Percentiles rank a stretch among this genome's conserved stretches.
Evolutionary conservation across 2,329 filamentous ascomycete genomes (phyloP).

Genomic region (Ophioceras dolichostomum): DNA sequence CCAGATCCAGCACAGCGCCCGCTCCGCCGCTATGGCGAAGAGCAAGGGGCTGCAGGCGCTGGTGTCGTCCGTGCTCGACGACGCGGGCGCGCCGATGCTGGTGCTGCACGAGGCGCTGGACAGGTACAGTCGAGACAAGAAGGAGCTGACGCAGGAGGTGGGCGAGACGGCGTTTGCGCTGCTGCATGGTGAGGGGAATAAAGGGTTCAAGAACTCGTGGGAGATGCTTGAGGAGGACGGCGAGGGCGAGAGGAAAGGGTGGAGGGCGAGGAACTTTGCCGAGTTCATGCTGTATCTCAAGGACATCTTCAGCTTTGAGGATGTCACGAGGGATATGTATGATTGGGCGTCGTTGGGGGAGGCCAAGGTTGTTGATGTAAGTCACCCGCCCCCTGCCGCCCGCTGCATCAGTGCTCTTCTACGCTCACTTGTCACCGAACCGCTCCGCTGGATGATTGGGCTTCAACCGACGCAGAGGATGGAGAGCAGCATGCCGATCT

Average conservation of each 20-base stretch:
- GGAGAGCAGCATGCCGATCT: neutral
- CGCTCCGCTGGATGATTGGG: neutral
- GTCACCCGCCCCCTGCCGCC: slow-evolving; percentile 7
- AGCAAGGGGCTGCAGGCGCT: slow-evolving; percentile 1
- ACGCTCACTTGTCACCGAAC: neutral
- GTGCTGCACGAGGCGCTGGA: slow-evolving; percentile 15
- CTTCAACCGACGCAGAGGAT: no score
- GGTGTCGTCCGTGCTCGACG: slow-evolving; percentile 2
- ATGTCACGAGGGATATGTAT: slow-evolving; percentile 17
- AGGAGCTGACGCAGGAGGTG: slow-evolving; percentile 19
- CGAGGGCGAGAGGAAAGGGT: slow-evolving; percentile 22
- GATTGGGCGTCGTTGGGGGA: slow-evolving; percentile 24
- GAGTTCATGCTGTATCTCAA: slow-evolving; percentile 26
- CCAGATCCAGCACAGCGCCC: slow-evolving; percentile 21
- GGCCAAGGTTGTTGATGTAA: slow-evolving; percentile 26
- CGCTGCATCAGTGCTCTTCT: neutral
- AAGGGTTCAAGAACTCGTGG: slow-evolving; percentile 20
- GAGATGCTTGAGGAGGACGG: slow-evolving; percentile 27
- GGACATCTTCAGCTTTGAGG: slow-evolving; percentile 18
- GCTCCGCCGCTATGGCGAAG: slow-evolving; percentile 22
- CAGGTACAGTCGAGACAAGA: slow-evolving; percentile 17
- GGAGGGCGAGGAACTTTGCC: slow-evolving; percentile 24
- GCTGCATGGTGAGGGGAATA: neutral
- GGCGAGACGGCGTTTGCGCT: slow-evolving; percentile 23
- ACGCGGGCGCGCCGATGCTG: slow-evolving; percentile 2